phyloP scores from a whole-genome alignment of 305 asterid species.

The Fraxinus velutina region DNA sequence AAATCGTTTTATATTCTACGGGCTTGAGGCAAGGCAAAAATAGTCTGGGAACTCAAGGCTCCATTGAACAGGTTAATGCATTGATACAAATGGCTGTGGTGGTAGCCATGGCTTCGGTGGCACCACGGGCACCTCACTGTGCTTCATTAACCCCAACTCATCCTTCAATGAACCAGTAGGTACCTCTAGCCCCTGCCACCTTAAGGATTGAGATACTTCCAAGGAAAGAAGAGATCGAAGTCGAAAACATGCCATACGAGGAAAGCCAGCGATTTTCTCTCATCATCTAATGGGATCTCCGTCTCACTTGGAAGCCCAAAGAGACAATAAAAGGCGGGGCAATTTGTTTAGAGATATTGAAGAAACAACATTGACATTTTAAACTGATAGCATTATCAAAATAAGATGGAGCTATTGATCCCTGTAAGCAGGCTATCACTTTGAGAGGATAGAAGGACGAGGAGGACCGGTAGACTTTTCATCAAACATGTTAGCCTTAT shows the following conservation, averaged over 20 bases:
- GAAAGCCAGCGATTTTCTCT: not conserved
- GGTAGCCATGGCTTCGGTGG: not conserved
- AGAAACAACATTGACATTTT: not conserved
- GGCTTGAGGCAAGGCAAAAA: not conserved
- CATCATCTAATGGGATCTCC: not conserved
- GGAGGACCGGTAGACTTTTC: not conserved
- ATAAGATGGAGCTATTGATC: not conserved
- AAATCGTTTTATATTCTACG: not conserved
- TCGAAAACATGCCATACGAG: not conserved
- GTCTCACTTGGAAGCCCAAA: no score
- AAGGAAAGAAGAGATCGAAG: not conserved
- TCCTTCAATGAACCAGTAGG: not conserved
- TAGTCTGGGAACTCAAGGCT: not conserved
- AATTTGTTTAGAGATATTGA: not conserved
- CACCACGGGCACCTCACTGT: not conserved
- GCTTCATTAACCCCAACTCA: not conserved
- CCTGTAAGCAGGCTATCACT: not conserved
- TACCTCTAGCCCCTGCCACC: not conserved
- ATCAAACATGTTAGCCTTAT: not conserved
- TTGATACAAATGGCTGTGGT: not conserved
- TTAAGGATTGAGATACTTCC: not conserved
- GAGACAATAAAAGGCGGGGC: no score
- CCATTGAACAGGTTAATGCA: not conserved
- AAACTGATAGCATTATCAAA: not conserved
- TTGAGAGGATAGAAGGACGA: not conserved